Evolutionary conservation across 495 filamentous ascomycete genomes (phyloP).

Genomic region (Pyronema omphalodes): DNA sequence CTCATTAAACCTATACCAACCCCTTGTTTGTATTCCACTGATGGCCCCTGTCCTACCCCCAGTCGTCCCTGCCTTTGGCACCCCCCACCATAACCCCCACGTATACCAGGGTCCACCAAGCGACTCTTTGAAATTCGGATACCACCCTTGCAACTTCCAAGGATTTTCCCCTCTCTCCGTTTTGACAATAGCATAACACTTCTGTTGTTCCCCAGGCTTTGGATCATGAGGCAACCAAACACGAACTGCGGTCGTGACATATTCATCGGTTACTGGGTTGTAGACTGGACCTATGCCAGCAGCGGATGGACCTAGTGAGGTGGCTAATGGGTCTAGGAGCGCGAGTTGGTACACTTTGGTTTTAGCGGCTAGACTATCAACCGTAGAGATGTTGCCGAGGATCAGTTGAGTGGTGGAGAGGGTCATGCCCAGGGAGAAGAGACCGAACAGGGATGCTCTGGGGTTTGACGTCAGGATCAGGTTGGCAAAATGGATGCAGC

Average conservation of each 20-base stretch:
- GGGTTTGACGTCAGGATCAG: constrained; percentile 8
- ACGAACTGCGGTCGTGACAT: constrained; percentile 27
- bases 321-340: constrained; percentile 43
- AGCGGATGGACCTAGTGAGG: constrained; percentile 13
- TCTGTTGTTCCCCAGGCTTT: constrained; percentile 7
- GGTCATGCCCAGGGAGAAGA: constrained; percentile 61
- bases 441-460: constrained; percentile 44
- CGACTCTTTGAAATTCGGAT: constrained; percentile 52
- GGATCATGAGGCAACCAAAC: constrained; percentile 9
- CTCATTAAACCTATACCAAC: constrained; percentile 19
- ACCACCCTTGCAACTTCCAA: constrained; percentile 45
- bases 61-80: constrained; percentile 41
- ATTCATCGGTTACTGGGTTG: constrained; percentile 20
- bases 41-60: constrained; percentile 19
- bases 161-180: constrained; percentile 61
- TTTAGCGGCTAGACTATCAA: constrained; percentile 51
- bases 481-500: background rate
- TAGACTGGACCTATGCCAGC: too few species aligned
- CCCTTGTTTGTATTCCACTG: constrained; percentile 15
- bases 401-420: constrained; percentile 49
- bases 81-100: constrained; percentile 49
- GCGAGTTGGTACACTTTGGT: constrained; percentile 54
- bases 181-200: constrained; percentile 49
- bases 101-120: constrained; percentile 52
- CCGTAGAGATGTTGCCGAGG: constrained; percentile 54